Percentiles rank a stretch among this genome's conserved stretches.
Evolutionary conservation across 2,329 filamentous ascomycete species (phyloP).

Genomic region (Cadophora gregata): DNA sequence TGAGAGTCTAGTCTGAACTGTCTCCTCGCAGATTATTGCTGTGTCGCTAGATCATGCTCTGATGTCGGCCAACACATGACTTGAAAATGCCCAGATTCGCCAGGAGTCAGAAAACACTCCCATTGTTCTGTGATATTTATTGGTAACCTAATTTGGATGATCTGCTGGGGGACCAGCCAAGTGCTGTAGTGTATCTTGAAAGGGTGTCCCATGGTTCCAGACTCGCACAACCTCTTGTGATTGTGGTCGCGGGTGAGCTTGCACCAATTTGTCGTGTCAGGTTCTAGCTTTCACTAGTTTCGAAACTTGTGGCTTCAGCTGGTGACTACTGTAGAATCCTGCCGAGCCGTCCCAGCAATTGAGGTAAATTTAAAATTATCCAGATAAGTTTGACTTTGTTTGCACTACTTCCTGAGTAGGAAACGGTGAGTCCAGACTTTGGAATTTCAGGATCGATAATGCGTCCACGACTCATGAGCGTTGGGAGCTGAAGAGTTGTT

Average conservation of each 20-base stretch:
- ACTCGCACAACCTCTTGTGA: background rate
- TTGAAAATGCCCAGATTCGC: background rate
- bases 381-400: background rate
- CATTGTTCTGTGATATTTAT: background rate
- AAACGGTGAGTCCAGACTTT: background rate
- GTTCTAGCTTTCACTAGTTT: background rate
- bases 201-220: background rate
- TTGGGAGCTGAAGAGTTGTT: background rate
- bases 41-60: no score
- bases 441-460: background rate
- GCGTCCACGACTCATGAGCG: background rate
- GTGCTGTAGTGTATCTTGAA: background rate
- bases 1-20: background rate
- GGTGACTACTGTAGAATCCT: constrained; percentile 3
- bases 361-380: background rate
- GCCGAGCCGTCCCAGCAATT: constrained; percentile 10
- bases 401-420: background rate
- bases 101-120: background rate
- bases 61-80: background rate
- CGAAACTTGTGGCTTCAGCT: constrained; percentile 3
- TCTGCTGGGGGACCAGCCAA: background rate
- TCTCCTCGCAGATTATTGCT: no score
- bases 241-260: background rate
- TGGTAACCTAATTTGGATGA: background rate
- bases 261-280: background rate